Evolutionary conservation across 257 asterid genomes (phyloP), one percentile per base, ranked within the genome.

Genomic region (Nicotiana tomentosiformis): DNA sequence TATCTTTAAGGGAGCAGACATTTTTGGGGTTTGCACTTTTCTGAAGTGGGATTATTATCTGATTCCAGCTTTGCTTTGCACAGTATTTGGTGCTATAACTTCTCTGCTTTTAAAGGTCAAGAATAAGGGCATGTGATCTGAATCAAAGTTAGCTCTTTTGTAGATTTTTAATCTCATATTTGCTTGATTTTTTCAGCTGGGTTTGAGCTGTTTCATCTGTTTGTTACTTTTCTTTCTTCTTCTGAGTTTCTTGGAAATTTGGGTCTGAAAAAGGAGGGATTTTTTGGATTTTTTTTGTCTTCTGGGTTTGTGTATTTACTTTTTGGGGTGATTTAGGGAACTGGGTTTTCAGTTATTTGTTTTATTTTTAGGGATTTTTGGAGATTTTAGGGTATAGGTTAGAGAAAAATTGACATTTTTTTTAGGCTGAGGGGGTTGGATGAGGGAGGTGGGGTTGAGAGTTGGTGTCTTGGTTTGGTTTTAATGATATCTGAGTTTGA

Each of bases 1-100:
- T 84, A 88, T 84, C 84, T 81, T 81, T 77, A 64, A 82, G 83
- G 87, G 86, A 83, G 83, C 89, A 83, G 80, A 85, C 89, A 86
- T 77, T 86, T 86, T 81, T 69, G 78, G 87, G 86, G 60, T 79
- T 46, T 72, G 83, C 86, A 80, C 91, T 88, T 88, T 26, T 72
- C 86, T 83, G 88, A 88, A 83, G 85, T 88, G 86, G 83, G 88
- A 84, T 84, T 82, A 70, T 66, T 77, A 77, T 84, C 77, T 65
- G 78, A 78, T 83, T 81, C 14, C 70, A 57, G 60, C 65, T 66
- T 81, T 60, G 33, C 67, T 81, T 56, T 55, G 29, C 65, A 81
- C 33, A 58, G 64, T 81, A 78, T 81, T 56, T 66, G 43, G 77
- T 65, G 65, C 77, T 66, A 37, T 18, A 12, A 10, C 14, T 58